Evolutionary conservation across 352 stramenopile genomes (phyloP).

Genomic region (Poterioochromonas sp.): DNA sequence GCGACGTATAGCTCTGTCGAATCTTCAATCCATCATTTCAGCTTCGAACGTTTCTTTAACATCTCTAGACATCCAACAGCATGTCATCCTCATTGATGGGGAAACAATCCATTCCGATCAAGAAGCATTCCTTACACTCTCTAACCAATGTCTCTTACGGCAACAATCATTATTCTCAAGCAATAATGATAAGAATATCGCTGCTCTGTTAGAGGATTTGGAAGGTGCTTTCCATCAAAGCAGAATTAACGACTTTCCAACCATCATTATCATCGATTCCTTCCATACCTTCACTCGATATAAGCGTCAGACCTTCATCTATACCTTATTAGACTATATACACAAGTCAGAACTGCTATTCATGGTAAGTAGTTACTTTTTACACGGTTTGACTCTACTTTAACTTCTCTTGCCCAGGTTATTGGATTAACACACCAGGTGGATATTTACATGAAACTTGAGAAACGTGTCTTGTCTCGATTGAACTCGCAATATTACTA

Average conservation of each 20-base stretch:
- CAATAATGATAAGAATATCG: slow-evolving; percentile 7
- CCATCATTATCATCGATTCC: slow-evolving; percentile 7
- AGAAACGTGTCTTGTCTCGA: slow-evolving; percentile 21
- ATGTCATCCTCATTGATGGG: too few relatives aligned
- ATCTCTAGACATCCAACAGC: too few relatives aligned
- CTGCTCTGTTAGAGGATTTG: neutral
- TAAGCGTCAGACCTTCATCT: slow-evolving; percentile 19
- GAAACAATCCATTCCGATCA: too few relatives aligned
- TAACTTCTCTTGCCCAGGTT: neutral
- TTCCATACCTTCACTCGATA: slow-evolving; percentile 9
- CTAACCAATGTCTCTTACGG: neutral
- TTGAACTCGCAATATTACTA: slow-evolving; percentile 1
- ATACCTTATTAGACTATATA: slow-evolving; percentile 26
- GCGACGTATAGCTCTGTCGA: too few relatives aligned
- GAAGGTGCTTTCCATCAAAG: neutral
- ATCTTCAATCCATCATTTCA: too few relatives aligned
- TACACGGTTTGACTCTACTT: neutral
- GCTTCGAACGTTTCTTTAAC: too few relatives aligned
- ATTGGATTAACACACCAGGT: neutral
- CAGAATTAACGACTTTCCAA: neutral
- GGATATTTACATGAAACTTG: neutral
- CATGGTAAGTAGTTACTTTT: neutral
- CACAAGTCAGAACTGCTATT: neutral
- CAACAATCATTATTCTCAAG: too few relatives aligned
- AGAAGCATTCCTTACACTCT: neutral